Conservation (phyloP, 176 grass and related monocot species). For the Rhynchospora pubera region DNA sequence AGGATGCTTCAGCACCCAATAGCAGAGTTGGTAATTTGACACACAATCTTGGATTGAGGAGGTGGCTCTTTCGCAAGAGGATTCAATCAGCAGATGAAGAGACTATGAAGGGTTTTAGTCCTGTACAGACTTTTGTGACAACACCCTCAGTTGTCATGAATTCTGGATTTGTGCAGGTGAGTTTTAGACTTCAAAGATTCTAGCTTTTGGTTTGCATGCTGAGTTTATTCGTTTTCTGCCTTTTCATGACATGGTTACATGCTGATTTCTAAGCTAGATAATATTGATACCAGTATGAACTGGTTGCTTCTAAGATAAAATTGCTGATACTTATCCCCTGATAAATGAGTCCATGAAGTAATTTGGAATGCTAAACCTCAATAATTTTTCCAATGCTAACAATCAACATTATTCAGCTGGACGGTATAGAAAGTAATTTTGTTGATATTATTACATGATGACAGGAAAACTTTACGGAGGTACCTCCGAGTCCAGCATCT, state of each 20-base stretch:
- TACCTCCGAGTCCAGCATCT: slow-evolving; percentile 88
- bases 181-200: background rate
- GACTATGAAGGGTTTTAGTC: slow-evolving; percentile 44
- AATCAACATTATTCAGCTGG: background rate
- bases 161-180: slow-evolving; percentile 59
- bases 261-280: background rate
- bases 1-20: slow-evolving; percentile 52
- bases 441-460: slow-evolving; percentile 5
- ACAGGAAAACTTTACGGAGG: slow-evolving; percentile 97
- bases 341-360: background rate
- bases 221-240: background rate
- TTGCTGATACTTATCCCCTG: background rate
- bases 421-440: background rate
- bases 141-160: slow-evolving; percentile 65
- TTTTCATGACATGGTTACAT: background rate
- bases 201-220: background rate
- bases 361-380: background rate
- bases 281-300: background rate
- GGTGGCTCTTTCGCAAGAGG: slow-evolving; percentile 76
- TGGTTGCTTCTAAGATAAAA: background rate
- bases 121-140: slow-evolving; percentile 41
- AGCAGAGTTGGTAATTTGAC: slow-evolving; percentile 64
- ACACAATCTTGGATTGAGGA: slow-evolving; percentile 62
- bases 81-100: slow-evolving; percentile 43
- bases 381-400: background rate